These are phyloP conservation scores for Tulasnella sp. DNA, from an alignment of 768 basidiomycete genomes.

Conservation along the genomic window DNA sequence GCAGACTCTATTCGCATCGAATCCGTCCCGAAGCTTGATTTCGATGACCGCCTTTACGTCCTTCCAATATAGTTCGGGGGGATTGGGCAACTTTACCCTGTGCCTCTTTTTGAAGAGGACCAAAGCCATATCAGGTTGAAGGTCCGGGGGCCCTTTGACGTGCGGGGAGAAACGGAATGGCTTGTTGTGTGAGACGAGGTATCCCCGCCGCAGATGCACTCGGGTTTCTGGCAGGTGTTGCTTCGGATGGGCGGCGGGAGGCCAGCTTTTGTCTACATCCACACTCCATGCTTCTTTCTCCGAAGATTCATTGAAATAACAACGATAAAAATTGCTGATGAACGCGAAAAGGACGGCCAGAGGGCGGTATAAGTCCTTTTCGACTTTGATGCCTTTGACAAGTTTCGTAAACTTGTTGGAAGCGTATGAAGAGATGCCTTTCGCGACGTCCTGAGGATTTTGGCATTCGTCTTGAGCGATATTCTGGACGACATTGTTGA, in stretches of 20 bases:
- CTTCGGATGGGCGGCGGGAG: not conserved
- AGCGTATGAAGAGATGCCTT: not conserved
- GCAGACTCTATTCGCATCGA: not conserved
- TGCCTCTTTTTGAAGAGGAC: not conserved
- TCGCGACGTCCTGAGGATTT: not conserved
- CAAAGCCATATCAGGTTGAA: not conserved
- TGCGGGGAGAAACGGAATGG: not conserved
- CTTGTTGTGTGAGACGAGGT: not conserved
- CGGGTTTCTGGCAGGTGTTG: too few relatives aligned
- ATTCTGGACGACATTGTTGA: not conserved
- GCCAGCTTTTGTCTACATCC: not conserved
- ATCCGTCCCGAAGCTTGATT: not conserved
- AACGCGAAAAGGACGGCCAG: not conserved
- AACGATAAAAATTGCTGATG: not conserved
- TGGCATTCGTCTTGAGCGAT: not conserved
- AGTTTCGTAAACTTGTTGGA: not conserved
- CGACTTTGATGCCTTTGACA: not conserved
- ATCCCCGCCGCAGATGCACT: not conserved
- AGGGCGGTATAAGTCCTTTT: not conserved
- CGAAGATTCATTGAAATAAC: not conserved
- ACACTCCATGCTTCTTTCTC: not conserved
- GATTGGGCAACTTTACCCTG: too few relatives aligned
- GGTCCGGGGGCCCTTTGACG: not conserved
- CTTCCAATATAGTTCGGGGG: not conserved
- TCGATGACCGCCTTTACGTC: constrained; percentile 2